phyloP scores from a whole-genome alignment of 768 basidiomycete genomes.

The Suillus tomentosus region DNA sequence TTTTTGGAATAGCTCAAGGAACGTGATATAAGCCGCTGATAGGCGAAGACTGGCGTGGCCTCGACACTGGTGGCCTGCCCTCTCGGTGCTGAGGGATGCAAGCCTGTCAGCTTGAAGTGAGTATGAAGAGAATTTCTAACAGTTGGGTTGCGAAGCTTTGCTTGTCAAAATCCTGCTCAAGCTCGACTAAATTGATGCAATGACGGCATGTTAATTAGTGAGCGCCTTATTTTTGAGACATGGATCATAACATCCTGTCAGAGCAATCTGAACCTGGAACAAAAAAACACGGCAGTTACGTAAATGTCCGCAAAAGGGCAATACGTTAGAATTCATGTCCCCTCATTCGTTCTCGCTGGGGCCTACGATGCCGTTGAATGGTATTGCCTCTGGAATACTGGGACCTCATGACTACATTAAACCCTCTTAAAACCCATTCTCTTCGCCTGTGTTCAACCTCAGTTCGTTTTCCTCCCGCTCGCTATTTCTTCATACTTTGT shows the following conservation, averaged over 20 bases:
- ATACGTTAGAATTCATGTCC: neutral
- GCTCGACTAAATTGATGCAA: neutral
- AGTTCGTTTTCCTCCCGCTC: neutral
- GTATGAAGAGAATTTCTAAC: neutral
- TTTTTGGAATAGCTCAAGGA: neutral
- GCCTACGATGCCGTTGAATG: slow-evolving; percentile 2
- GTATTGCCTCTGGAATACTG: slow-evolving; percentile 8
- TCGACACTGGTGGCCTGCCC: neutral
- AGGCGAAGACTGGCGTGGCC: neutral
- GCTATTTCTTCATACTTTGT: neutral
- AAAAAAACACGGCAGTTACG: slow-evolving; percentile 2
- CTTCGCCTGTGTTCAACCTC: neutral
- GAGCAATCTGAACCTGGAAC: neutral
- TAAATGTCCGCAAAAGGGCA: neutral
- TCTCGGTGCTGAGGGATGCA: neutral
- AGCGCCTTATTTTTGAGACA: neutral
- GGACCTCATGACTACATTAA: neutral
- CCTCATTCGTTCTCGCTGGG: neutral
- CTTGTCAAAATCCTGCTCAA: too few relatives aligned
- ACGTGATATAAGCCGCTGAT: neutral
- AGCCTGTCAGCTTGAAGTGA: neutral
- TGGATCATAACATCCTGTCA: slow-evolving; percentile 2
- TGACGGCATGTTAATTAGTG: neutral
- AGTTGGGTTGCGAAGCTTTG: neutral
- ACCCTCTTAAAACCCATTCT: slow-evolving; percentile 3